Percentiles rank a stretch among this genome's conserved stretches.
These are phyloP conservation scores for Neopestalotiopsis clavispora DNA, from an alignment of 2,329 filamentous ascomycete genomes.

Conservation along the genomic window DNA sequence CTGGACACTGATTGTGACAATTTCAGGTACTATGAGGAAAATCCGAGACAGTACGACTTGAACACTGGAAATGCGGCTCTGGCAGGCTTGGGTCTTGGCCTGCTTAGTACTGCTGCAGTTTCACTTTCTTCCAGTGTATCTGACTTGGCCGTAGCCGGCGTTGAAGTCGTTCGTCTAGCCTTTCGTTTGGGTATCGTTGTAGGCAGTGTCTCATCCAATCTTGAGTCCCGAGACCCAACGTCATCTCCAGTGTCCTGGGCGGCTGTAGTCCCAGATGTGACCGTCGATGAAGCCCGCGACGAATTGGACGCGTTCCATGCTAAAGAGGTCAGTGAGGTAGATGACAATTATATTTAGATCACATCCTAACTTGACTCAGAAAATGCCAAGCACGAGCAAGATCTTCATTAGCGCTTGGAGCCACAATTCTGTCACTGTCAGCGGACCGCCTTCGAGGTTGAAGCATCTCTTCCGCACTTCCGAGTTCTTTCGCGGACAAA, in stretches of 20 bases:
- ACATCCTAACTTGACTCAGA: conserved; percentile 17
- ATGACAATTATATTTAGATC: too few relatives aligned
- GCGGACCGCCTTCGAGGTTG: conserved; percentile 41
- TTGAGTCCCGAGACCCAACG: conserved; percentile 39
- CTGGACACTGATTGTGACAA: conserved; percentile 25
- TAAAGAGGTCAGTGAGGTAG: too few relatives aligned
- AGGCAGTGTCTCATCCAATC: conserved; percentile 43
- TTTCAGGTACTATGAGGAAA: conserved; percentile 13
- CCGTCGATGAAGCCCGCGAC: conserved; percentile 35
- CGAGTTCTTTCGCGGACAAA: conserved; percentile 36
- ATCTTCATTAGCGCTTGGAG: conserved; percentile 45
- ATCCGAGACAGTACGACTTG: too few relatives aligned
- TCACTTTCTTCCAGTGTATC: conserved; percentile 42
- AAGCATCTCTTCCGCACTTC: conserved; percentile 31
- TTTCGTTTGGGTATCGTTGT: conserved; percentile 53
- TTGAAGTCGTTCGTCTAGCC: conserved; percentile 45
- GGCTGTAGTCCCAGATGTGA: conserved; percentile 42
- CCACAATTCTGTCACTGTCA: conserved; percentile 40
- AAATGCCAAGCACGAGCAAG: conserved; percentile 35
- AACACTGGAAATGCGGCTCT: conserved; percentile 31
- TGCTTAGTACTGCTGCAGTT: conserved; percentile 47
- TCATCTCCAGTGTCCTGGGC: conserved; percentile 43
- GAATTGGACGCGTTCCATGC: conserved; percentile 42
- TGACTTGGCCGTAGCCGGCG: conserved; percentile 46
- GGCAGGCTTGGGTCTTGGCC: conserved; percentile 47